Evolutionary conservation across 2,329 filamentous ascomycete species (phyloP).

Genomic region (Xylariaceae sp.): DNA sequence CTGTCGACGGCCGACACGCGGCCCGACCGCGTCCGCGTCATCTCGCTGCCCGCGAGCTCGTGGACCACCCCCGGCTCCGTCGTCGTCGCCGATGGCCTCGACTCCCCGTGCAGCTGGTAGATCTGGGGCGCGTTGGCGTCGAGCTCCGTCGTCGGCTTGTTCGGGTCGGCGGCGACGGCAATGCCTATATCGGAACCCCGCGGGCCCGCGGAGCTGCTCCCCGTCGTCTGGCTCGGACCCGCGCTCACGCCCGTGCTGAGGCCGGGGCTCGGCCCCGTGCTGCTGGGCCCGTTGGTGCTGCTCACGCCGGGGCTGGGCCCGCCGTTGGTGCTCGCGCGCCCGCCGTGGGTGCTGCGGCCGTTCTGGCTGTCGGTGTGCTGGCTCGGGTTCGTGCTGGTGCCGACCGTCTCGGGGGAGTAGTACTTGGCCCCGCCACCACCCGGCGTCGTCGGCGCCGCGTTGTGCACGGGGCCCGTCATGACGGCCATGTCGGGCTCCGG

Average conservation of each 20-base stretch:
- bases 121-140: conserved; percentile 12
- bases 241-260: conserved; percentile 7
- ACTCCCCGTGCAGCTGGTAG: conserved; percentile 10
- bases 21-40: conserved; percentile 6
- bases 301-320: conserved; percentile 2
- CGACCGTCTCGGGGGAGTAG: conserved; percentile 16
- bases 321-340: conserved; percentile 1
- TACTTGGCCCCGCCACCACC: conserved; percentile 11
- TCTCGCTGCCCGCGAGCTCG: conserved; percentile 19
- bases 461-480: conserved; percentile 23
- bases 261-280: conserved; percentile 5
- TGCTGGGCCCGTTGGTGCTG: conserved; percentile 1
- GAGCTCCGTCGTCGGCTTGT: conserved; percentile 7
- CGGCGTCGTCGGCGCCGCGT: conserved; percentile 7
- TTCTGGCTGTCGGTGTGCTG: conserved; percentile 2
- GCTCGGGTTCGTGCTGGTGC: conserved; percentile 9
- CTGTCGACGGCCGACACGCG: conserved; percentile 8
- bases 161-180: no score
- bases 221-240: conserved; percentile 2
- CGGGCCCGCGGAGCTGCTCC: background rate
- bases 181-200: no score
- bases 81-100: conserved; percentile 3
- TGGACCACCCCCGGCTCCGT: conserved; percentile 15
- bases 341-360: conserved; percentile 4
- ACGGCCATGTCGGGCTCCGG: conserved; percentile 19